A percentile compares a stretch with the other conserved stretches of the same genome.
Conservation (phyloP, 106 monocot genomes). For the Posidonia australis region DNA sequence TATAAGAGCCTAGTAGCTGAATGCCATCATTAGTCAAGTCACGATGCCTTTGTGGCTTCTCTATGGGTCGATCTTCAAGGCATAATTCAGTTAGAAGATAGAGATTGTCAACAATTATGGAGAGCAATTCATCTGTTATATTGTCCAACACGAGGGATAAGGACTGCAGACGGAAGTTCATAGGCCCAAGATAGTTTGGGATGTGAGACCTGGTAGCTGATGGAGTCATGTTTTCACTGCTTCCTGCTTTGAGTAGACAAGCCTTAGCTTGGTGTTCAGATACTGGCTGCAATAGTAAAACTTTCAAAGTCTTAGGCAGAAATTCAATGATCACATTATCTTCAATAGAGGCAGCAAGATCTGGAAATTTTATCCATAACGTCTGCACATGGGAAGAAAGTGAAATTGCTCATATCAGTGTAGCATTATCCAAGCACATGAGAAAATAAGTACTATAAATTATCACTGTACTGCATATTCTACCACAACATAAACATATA, state of each 20-base stretch:
- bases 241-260: conserved; percentile 7
- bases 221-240: background rate
- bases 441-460: background rate
- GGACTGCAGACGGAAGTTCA: conserved; percentile 27
- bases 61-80: conserved; percentile 55
- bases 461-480: background rate
- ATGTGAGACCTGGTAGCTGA: background rate
- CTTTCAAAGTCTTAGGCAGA: conserved; percentile 30
- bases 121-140: conserved; percentile 55
- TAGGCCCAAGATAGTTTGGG: background rate
- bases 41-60: conserved; percentile 20
- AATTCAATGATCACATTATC: conserved; percentile 11
- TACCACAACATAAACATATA: background rate
- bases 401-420: conserved; percentile 5
- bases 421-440: background rate
- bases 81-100: conserved; percentile 40
- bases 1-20: conserved; percentile 35
- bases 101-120: conserved; percentile 29
- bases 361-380: conserved; percentile 45
- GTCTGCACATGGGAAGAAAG: conserved; percentile 32
- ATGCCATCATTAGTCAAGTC: conserved; percentile 66
- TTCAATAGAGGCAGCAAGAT: background rate
- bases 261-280: conserved; percentile 18
- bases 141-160: conserved; percentile 50
- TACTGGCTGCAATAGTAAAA: conserved; percentile 45